Evolutionary conservation across 2,329 filamentous ascomycete genomes (phyloP).

Genomic region (Aspergillus chevalieri): DNA sequence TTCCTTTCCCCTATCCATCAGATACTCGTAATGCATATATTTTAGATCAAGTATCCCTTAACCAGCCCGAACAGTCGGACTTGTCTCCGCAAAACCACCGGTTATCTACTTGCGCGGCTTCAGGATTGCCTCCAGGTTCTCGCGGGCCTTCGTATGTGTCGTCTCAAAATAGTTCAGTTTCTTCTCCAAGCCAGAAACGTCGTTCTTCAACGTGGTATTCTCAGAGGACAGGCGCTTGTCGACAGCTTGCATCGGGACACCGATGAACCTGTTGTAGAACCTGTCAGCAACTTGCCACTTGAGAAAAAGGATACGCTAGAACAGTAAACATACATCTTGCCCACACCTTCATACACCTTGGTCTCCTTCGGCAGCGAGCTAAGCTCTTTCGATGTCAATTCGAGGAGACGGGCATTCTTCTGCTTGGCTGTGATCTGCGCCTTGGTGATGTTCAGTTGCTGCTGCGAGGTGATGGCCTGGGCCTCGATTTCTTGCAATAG

Average conservation of each 20-base stretch:
- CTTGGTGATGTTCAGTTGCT: slow-evolving; percentile 82
- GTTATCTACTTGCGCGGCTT: slow-evolving; percentile 43
- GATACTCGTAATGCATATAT: no score
- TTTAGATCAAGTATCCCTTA: not conserved
- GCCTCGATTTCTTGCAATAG: slow-evolving; percentile 89
- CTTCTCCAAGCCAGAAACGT: slow-evolving; percentile 77
- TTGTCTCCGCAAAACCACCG: not conserved
- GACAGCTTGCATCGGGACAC: slow-evolving; percentile 65
- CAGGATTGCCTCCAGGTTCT: slow-evolving; percentile 86
- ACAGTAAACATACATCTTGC: slow-evolving; percentile 72
- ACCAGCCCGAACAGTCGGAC: not conserved
- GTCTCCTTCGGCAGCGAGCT: slow-evolving; percentile 68
- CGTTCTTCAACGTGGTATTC: slow-evolving; percentile 66
- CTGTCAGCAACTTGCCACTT: not conserved
- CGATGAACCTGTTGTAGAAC: slow-evolving; percentile 66
- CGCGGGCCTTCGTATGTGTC: slow-evolving; percentile 87
- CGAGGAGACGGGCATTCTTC: slow-evolving; percentile 79
- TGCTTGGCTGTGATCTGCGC: slow-evolving; percentile 80
- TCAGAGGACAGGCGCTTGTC: slow-evolving; percentile 71
- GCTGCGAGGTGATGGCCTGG: slow-evolving; percentile 79
- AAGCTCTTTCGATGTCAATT: slow-evolving; percentile 80
- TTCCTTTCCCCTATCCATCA: no score
- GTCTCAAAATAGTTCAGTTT: slow-evolving; percentile 89
- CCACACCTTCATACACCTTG: slow-evolving; percentile 86
- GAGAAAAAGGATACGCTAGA: no score